Base-by-base conservation (phyloP, 805 yeast genomes). In the Clavispora asparagi region DNA sequence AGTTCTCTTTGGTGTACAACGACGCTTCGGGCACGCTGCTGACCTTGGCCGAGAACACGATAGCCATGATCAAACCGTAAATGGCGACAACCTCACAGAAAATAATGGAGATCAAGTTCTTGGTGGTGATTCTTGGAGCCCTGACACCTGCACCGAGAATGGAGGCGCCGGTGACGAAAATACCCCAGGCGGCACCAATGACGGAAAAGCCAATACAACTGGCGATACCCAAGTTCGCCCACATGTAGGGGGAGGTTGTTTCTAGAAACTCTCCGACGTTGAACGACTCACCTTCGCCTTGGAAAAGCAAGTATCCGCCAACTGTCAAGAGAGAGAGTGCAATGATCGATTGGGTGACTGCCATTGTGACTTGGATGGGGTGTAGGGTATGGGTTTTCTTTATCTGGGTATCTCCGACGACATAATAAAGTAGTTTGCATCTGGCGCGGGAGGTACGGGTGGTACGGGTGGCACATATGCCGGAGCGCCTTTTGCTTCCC, bases 51-150 rank as follows among this genome's bases (percentile, higher is more conserved):
- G 96, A 87, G 60, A 94, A 94, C 37, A 94, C 98, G 77, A 94
- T 94, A 32, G 97, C 91, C 87, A 92, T 92, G 64, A 94, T 94
- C 54, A 94, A 80, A 4, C 99, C 99, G 64, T 94, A 94, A 64
- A 94, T 94, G 55, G 99, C 99, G 46, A 94, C 99, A 58, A 94
- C 99, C 72, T 94, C 99, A 77, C 99, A 94, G 76, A 94, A 94
- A 71, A 94, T 95, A 66, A 94, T 94, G 37, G 95, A 87, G 54
- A 94, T 95, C 64, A 94, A 79, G 67, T 94, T 94, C 76, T 94
- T 94, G 45, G 99, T 94, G 39, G 98, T 91, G 63, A 94, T 95
- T 64, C 98, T 78, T 43, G 99, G 99, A 12, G 96, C 94, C 67
- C 87, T 87, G 49, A 94, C 97, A 74, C 99, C 99, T 3, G 99